Conservation (phyloP, 2,329 filamentous ascomycete species). For the Epichloe typhina region DNA sequence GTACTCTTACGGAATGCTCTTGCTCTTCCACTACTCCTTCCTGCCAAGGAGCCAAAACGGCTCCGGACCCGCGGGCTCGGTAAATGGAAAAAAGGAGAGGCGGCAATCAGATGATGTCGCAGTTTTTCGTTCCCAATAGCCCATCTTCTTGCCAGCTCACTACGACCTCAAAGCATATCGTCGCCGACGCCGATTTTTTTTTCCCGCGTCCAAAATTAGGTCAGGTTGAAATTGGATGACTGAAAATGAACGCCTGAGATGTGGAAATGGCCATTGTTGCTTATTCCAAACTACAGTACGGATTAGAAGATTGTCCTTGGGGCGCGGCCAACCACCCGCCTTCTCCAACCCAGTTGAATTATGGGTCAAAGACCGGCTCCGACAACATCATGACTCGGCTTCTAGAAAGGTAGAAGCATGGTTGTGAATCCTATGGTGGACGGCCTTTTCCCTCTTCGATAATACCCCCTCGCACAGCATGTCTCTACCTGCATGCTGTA, state of each 20-base stretch:
- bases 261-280: too few species aligned
- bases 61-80: background rate
- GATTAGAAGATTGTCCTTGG: too few species aligned
- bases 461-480: background rate
- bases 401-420: slow-evolving; percentile 1
- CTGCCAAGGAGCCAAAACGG: background rate
- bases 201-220: too few species aligned
- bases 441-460: background rate
- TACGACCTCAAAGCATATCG: background rate
- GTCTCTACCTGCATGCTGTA: background rate
- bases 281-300: too few species aligned
- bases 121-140: background rate
- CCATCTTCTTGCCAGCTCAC: background rate
- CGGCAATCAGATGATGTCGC: background rate
- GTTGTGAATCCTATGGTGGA: background rate
- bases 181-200: background rate
- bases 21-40: too few species aligned
- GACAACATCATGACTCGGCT: background rate
- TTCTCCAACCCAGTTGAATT: background rate
- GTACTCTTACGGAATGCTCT: too few species aligned
- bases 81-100: background rate
- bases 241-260: too few species aligned
- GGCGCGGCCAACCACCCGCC: background rate
- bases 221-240: too few species aligned
- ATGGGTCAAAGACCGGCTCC: background rate